A percentile compares a stretch with the other conserved stretches of the same genome.
phyloP scores from a whole-genome alignment of 2,329 filamentous ascomycete genomes.

The Nemania sp. region DNA sequence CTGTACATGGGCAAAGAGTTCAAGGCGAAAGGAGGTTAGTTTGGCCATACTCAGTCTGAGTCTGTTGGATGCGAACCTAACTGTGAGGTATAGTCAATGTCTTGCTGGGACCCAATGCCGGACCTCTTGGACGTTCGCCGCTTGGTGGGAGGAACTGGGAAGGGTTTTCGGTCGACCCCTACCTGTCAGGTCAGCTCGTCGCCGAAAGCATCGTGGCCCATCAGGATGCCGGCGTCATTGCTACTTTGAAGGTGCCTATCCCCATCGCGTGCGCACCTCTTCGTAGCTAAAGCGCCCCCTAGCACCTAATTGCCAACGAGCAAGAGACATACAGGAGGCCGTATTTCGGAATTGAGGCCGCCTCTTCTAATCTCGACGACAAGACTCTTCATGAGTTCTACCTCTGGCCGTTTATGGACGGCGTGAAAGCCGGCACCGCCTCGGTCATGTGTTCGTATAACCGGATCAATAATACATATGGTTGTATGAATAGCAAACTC shows the following conservation, averaged over 20 bases:
- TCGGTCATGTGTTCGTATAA: slow-evolving; percentile 72
- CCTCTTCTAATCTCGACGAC: slow-evolving; percentile 67
- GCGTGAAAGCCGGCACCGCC: slow-evolving; percentile 58
- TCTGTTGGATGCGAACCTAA: slow-evolving; percentile 10
- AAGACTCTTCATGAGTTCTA: slow-evolving; percentile 68
- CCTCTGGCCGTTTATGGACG: slow-evolving; percentile 67
- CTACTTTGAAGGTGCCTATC: slow-evolving; percentile 65
- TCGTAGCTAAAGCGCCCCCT: slow-evolving; percentile 33
- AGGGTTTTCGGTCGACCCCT: slow-evolving; percentile 66
- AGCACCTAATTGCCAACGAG: slow-evolving; percentile 65
- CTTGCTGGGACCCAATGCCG: slow-evolving; percentile 68
- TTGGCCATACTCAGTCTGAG: too few species aligned
- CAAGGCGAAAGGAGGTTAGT: slow-evolving; percentile 51
- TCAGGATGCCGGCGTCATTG: slow-evolving; percentile 77
- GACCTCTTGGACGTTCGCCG: slow-evolving; percentile 67
- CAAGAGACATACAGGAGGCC: slow-evolving; percentile 57
- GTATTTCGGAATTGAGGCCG: slow-evolving; percentile 52
- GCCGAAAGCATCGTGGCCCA: slow-evolving; percentile 75
- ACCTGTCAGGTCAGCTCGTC: slow-evolving; percentile 70
- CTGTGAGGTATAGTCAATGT: slow-evolving; percentile 50
- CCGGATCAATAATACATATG: slow-evolving; percentile 71
- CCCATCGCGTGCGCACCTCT: background rate
- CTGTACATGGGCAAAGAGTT: slow-evolving; percentile 61
- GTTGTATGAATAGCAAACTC: slow-evolving; percentile 71
- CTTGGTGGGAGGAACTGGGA: slow-evolving; percentile 74